Evolutionary conservation across 192 early-diverging fungal species (phyloP), one percentile per base, ranked within the genome.

Genomic region (Umbelopsis sp.): DNA sequence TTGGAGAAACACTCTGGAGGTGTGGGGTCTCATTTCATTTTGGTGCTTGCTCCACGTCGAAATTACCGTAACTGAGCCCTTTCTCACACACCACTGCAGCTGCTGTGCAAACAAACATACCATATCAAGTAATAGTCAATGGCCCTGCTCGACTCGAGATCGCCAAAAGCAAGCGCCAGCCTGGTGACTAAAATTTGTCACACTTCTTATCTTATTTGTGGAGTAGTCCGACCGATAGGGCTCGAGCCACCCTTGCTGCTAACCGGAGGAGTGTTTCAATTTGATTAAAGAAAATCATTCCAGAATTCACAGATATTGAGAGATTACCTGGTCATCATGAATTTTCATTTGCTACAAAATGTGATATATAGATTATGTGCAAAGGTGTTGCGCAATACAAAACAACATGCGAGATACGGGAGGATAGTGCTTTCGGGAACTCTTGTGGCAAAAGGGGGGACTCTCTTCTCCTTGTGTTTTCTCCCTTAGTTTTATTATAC

Each of bases 51-150:
- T 16, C 55, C 55, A 35, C 55, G 55, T 61, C 18, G 15, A 35
- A 61, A 16, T 61, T 61, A n/a, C 55, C 27, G 27, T 49, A 49
- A 6, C 48, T 12, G 48, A 20, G 48, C 15, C 48, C 48, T 35
- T 61, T 61, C 55, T 61, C 55, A 61, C 52, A 55, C 55, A 27
- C 55, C 25, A 25, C 30, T 61, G 25, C 27, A 61, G 53, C 23
- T 61, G 55, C 27, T 35, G 30, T 61, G 55, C 55, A 61, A 61
- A 61, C 55, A 61, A 61, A 61, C 25, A 61, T 61, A 22, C 55
- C 55, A 61, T 12, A 61, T 61, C 11, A 61, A 61, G 30, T 35
- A 61, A 35, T 4, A 13, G 16, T 35, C 3, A 16, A 22, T 11
- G 21, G 30, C 33, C 30, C 30, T 61, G 25, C 27, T 61, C 16